These are phyloP conservation scores for Fraxinus baroniana DNA, from an alignment of 305 asterid genomes.

Conservation along the genomic window DNA sequence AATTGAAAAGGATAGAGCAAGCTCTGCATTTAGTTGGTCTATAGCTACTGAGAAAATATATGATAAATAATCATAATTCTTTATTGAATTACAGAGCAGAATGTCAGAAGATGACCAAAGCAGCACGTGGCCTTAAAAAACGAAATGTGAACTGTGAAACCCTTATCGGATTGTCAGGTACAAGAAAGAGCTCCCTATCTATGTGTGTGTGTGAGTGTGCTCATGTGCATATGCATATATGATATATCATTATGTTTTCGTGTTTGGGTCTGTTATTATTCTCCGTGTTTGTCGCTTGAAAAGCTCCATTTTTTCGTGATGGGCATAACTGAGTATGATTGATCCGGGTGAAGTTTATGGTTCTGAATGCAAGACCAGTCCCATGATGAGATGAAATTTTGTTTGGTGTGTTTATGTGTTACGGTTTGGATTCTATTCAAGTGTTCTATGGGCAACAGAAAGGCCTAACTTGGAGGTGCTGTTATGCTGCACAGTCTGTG, in stretches of 20 bases:
- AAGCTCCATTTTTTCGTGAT: slow-evolving; percentile 11
- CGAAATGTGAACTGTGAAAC: slow-evolving; percentile 88
- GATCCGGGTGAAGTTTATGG: slow-evolving; percentile 12
- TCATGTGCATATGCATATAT: slow-evolving; percentile 16
- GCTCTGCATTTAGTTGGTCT: slow-evolving; percentile 12
- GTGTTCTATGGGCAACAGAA: not conserved
- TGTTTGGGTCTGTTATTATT: slow-evolving; percentile 1
- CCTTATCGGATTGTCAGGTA: slow-evolving; percentile 95
- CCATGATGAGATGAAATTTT: slow-evolving; percentile 3
- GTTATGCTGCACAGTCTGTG: slow-evolving; percentile 11
- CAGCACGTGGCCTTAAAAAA: slow-evolving; percentile 83
- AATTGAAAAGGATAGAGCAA: not conserved
- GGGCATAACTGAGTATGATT: slow-evolving; percentile 13
- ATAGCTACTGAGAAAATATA: slow-evolving; percentile 10
- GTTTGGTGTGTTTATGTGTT: not conserved
- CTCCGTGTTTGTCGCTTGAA: slow-evolving; percentile 5
- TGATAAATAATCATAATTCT: slow-evolving; percentile 21
- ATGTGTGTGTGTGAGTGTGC: not conserved
- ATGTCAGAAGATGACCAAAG: slow-evolving; percentile 58
- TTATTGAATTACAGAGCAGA: slow-evolving; percentile 71
- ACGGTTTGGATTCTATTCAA: not conserved
- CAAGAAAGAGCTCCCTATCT: slow-evolving; percentile 6
- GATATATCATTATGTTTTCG: not conserved
- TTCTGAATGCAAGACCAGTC: slow-evolving; percentile 8
- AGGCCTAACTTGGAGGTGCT: not conserved